Percentiles rank a stretch among this genome's conserved stretches.
These are phyloP conservation scores for Colletotrichum abscissum DNA, from an alignment of 2,329 filamentous ascomycete species.

Conservation along the genomic window DNA sequence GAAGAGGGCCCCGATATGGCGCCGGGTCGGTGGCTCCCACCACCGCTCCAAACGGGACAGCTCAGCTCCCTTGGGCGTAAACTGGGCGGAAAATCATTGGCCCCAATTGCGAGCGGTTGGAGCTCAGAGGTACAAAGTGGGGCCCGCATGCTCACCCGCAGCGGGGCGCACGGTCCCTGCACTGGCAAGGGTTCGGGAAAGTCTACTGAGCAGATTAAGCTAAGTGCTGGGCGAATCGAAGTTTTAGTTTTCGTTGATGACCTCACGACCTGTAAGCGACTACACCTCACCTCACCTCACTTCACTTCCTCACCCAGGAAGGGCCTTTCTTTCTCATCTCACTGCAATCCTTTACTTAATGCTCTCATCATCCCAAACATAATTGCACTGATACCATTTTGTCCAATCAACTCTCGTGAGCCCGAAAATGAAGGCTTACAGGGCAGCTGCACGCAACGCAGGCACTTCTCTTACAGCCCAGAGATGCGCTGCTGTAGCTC, in stretches of 20 bases:
- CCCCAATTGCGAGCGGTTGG: conserved; percentile 11
- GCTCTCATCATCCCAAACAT: neutral
- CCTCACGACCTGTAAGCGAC: conserved; percentile 36
- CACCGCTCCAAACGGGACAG: conserved; percentile 3
- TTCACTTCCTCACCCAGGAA: neutral
- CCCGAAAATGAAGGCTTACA: conserved; percentile 28
- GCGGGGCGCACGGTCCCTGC: conserved; percentile 31
- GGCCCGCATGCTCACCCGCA: conserved; percentile 11
- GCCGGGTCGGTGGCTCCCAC: conserved; percentile 18
- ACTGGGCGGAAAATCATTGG: conserved; percentile 36
- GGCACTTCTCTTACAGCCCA: conserved; percentile 30
- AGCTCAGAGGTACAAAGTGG: conserved; percentile 6
- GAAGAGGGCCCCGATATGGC: conserved; percentile 6
- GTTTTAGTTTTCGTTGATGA: conserved; percentile 36
- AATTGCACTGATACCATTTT: neutral
- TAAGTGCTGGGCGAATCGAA: conserved; percentile 33
- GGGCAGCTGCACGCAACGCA: conserved; percentile 21
- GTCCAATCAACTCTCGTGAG: neutral
- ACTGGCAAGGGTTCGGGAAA: conserved; percentile 23
- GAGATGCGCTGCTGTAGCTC: conserved; percentile 21
- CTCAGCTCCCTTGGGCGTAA: conserved; percentile 6
- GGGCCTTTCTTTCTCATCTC: neutral
- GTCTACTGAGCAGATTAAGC: conserved; percentile 21
- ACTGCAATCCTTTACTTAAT: neutral
- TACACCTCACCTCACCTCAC: conserved; percentile 11